phyloP scores from a whole-genome alignment of 1,139 yeast species.

The Pichia sp. region DNA sequence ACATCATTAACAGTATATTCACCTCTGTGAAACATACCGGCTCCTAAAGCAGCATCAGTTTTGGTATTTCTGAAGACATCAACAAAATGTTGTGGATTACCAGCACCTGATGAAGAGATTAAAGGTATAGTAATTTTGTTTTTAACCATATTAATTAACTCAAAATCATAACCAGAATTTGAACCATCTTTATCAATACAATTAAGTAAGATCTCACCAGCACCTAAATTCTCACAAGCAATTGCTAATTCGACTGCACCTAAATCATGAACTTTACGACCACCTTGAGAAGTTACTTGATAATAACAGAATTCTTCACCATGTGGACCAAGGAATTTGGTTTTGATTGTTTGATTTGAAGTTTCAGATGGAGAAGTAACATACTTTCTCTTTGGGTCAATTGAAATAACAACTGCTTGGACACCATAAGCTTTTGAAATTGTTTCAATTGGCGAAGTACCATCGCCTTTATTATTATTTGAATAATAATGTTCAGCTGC shows the following conservation, averaged over 20 bases:
- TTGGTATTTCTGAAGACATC: slow-evolving; percentile 77
- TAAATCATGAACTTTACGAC: slow-evolving; percentile 78
- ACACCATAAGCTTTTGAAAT: slow-evolving; percentile 88
- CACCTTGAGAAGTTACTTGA: slow-evolving; percentile 94
- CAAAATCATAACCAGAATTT: slow-evolving; percentile 86
- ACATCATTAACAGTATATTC: slow-evolving; percentile 85
- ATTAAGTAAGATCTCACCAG: slow-evolving; percentile 87
- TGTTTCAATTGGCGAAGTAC: slow-evolving; percentile 82
- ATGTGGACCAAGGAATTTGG: slow-evolving; percentile 62
- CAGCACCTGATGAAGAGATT: slow-evolving; percentile 97
- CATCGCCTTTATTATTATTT: slow-evolving; percentile 51
- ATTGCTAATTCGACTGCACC: slow-evolving; percentile 86
- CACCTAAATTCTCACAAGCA: slow-evolving; percentile 92
- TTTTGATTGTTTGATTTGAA: slow-evolving; percentile 51
- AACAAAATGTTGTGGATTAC: slow-evolving; percentile 80
- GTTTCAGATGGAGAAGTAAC: slow-evolving; percentile 55
- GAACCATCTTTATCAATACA: slow-evolving; percentile 97
- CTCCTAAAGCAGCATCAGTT: slow-evolving; percentile 96
- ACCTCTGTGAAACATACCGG: slow-evolving; percentile 94
- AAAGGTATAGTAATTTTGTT: slow-evolving; percentile 77
- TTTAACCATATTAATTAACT: slow-evolving; percentile 72
- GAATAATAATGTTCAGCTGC: slow-evolving; percentile 81
- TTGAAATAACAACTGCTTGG: slow-evolving; percentile 95
- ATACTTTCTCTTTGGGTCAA: slow-evolving; percentile 87
- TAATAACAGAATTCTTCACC: slow-evolving; percentile 88